phyloP scores from a whole-genome alignment of 768 basidiomycete species.

The Agaricus subrufescens region DNA sequence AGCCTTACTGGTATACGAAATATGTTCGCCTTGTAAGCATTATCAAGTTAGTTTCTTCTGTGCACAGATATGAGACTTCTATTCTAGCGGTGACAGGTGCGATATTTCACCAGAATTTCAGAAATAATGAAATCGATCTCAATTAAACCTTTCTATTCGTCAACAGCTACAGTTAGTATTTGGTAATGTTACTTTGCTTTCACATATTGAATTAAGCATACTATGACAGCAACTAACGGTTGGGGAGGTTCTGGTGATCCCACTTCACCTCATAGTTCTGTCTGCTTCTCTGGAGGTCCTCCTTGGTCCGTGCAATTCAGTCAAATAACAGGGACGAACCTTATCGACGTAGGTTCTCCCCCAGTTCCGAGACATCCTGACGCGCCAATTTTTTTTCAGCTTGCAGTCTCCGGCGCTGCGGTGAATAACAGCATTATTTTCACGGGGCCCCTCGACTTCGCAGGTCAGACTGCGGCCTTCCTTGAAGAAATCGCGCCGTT shows the following conservation, averaged over 20 bases:
- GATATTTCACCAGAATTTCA: background rate
- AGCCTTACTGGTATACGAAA: background rate
- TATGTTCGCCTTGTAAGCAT: constrained; percentile 1
- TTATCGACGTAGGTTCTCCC: constrained; percentile 13
- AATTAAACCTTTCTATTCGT: background rate
- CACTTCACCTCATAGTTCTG: constrained; percentile 11
- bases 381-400: constrained; percentile 3
- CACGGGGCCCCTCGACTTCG: constrained; percentile 18
- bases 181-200: background rate
- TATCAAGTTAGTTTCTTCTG: background rate
- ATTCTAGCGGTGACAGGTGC: constrained; percentile 4
- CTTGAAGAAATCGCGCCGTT: constrained; percentile 14
- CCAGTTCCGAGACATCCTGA: background rate
- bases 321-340: constrained; percentile 12
- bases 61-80: background rate
- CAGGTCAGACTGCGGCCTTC: constrained; percentile 17
- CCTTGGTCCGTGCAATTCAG: constrained; percentile 18
- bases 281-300: constrained; percentile 18
- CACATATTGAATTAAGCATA: background rate
- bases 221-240: constrained; percentile 14
- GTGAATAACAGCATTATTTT: constrained; percentile 15
- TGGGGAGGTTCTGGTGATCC: constrained; percentile 17
- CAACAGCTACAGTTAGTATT: constrained; percentile 2
- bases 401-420: constrained; percentile 18
- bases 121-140: background rate